Conservation (phyloP, 2,329 filamentous ascomycete species). For the Davidsoniella neocaledoniae region DNA sequence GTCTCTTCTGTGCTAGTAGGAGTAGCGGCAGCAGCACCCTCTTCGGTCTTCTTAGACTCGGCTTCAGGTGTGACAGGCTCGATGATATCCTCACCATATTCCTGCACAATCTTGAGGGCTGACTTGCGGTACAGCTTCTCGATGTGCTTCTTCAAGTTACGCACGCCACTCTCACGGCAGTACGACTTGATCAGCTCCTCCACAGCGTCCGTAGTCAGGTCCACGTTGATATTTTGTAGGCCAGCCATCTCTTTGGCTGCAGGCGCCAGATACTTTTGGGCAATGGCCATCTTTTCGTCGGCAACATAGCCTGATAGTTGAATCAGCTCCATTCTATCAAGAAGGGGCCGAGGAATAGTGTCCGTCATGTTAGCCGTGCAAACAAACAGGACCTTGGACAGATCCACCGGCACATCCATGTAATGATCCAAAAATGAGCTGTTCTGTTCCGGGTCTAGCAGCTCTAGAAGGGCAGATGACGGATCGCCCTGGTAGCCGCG, state of each 20-base stretch:
- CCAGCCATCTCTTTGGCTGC: slow-evolving; percentile 90
- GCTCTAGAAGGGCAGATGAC: slow-evolving; percentile 78
- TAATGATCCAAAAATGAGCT: slow-evolving; percentile 96
- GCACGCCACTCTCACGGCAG: slow-evolving; percentile 89
- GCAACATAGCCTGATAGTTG: slow-evolving; percentile 90
- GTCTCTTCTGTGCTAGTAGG: slow-evolving; percentile 13
- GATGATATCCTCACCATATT: slow-evolving; percentile 76
- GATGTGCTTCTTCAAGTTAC: slow-evolving; percentile 98
- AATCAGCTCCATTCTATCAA: slow-evolving; percentile 97
- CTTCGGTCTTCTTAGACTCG: slow-evolving; percentile 22
- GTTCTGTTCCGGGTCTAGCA: slow-evolving; percentile 95
- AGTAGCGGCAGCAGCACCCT: slow-evolving; percentile 10
- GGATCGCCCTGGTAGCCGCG: slow-evolving; percentile 93
- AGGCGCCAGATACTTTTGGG: slow-evolving; percentile 78
- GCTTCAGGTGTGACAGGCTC: slow-evolving; percentile 49
- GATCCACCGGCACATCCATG: slow-evolving; percentile 92
- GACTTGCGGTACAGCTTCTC: slow-evolving; percentile 98
- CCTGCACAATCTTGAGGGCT: slow-evolving; percentile 89
- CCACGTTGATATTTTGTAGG: slow-evolving; percentile 78
- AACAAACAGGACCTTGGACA: slow-evolving; percentile 95
- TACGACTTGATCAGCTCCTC: slow-evolving; percentile 97
- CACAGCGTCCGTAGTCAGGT: slow-evolving; percentile 71
- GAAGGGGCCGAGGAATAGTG: slow-evolving; percentile 81
- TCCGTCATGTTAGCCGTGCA: slow-evolving; percentile 99
- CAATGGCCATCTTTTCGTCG: slow-evolving; percentile 98